Base-by-base conservation (phyloP, 345 rosid genomes). In the Eutrema yunnanense region DNA sequence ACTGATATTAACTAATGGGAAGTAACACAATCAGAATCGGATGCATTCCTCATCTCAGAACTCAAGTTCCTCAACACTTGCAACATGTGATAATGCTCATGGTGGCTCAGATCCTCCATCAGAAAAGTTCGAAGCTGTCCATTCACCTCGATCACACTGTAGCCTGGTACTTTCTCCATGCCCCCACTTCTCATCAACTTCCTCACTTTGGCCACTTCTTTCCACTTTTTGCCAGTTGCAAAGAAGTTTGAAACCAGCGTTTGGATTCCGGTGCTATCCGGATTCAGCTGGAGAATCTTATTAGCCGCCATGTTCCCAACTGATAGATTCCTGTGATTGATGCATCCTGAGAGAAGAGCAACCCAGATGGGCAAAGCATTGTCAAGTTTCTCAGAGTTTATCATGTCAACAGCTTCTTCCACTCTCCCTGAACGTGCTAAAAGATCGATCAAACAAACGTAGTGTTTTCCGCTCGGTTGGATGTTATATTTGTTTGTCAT, bases 301-400 rank as follows among this genome's bases (percentile, higher is more conserved):
- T 78, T 74, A 40, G 90, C 90, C 7, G 85, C 93, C 34, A 78
- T 78, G 51, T 87, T 87, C 22, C 97, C 96, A 47, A 84, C 77
- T 4, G 58, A 63, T 12, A 79, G 62, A 32, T 84, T 84, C 77
- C 85, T 73, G 43, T 81, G 83, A 44, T 76, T 92, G 49, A 74
- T 74, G 75, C 97, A 89, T 66, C 96, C 97, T 6, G 97, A 89
- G 50, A 89, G 81, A 70, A 92, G 91, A 55, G 97, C 82, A 56
- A 79, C 97, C 97, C 92, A 92, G 14, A 84, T 73, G 37, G 89
- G 81, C 4, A 76, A 57, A 47, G 85, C 87, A 0, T 78, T 82
- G 57, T 84, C 78, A 9, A 61, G 73, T 34, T 84, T 61, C 78
- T 74, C 85, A 4, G 92, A 81, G 58, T 74, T 62, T 62, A 89